Conservation (phyloP, 106 monocot species). For the Phalaenopsis equestris region DNA sequence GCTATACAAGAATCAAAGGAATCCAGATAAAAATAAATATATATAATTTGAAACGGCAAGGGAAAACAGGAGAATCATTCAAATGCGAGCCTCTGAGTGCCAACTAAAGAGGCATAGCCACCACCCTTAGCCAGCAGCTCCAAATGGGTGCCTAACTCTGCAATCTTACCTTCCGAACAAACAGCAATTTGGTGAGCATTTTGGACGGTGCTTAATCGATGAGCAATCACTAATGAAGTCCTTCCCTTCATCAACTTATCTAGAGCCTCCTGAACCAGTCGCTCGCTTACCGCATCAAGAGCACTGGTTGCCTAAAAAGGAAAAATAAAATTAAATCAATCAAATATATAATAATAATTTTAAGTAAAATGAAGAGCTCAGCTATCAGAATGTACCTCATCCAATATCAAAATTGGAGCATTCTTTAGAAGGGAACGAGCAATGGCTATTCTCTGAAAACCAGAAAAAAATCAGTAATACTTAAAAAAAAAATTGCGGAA, state of each 20-base stretch:
- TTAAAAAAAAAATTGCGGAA: too few species aligned
- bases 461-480: background rate
- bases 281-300: conserved; percentile 85
- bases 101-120: conserved; percentile 74
- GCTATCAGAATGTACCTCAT: conserved; percentile 46
- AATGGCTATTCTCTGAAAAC: conserved; percentile 81
- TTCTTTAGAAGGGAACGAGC: conserved; percentile 94
- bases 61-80: conserved; percentile 33
- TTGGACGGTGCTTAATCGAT: conserved; percentile 92
- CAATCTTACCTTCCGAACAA: conserved; percentile 67
- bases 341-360: background rate
- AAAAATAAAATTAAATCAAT: too few species aligned
- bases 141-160: conserved; percentile 70
- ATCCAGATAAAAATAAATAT: background rate
- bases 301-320: conserved; percentile 87
- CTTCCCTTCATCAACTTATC: conserved; percentile 83
- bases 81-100: conserved; percentile 85
- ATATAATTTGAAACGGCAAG: too few species aligned
- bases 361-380: too few species aligned
- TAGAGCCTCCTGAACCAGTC: conserved; percentile 90
- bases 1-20: background rate
- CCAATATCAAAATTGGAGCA: conserved; percentile 87
- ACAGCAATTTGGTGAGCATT: conserved; percentile 92
- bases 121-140: conserved; percentile 68
- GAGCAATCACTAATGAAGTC: conserved; percentile 90